These are phyloP conservation scores for Tillandsia fasciculata DNA, from an alignment of 176 grass and related monocot genomes.

Conservation along the genomic window DNA sequence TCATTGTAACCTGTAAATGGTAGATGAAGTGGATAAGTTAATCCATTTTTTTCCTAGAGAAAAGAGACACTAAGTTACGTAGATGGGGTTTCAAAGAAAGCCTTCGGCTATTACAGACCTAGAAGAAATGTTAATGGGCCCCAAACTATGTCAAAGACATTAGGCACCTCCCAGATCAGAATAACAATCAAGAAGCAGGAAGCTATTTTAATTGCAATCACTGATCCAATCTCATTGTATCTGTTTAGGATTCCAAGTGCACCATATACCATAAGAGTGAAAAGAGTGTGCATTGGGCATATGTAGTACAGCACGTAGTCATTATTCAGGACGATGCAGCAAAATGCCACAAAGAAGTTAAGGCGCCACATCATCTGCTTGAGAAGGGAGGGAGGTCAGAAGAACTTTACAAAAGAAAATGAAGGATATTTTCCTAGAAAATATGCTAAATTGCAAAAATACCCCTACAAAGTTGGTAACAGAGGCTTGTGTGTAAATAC, in stretches of 20 bases:
- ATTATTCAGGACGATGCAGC: slow-evolving; percentile 85
- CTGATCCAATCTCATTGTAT: slow-evolving; percentile 76
- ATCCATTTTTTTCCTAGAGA: background rate
- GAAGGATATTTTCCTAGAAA: background rate
- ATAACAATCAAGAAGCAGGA: slow-evolving; percentile 82
- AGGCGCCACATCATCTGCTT: slow-evolving; percentile 99
- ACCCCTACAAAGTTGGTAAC: too few relatives aligned
- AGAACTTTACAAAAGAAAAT: slow-evolving; percentile 18
- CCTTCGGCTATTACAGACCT: slow-evolving; percentile 33
- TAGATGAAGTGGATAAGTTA: slow-evolving; percentile 5
- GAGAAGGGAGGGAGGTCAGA: slow-evolving; percentile 22
- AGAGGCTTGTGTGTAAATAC: too few relatives aligned
- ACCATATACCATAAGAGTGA: slow-evolving; percentile 97
- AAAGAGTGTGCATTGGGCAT: slow-evolving; percentile 98
- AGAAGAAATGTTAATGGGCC: slow-evolving; percentile 80
- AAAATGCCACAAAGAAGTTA: slow-evolving; percentile 93
- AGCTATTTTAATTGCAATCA: slow-evolving; percentile 75
- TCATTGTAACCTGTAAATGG: slow-evolving; percentile 54
- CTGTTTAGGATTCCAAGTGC: slow-evolving; percentile 92
- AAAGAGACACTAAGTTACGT: slow-evolving; percentile 4
- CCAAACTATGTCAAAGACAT: slow-evolving; percentile 82
- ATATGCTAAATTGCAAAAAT: too few relatives aligned
- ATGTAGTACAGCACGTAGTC: slow-evolving; percentile 96
- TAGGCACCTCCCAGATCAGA: slow-evolving; percentile 88
- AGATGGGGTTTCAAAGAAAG: slow-evolving; percentile 8